Base-by-base conservation (phyloP, 306 rosid species). In the Medicago ruthenica region DNA sequence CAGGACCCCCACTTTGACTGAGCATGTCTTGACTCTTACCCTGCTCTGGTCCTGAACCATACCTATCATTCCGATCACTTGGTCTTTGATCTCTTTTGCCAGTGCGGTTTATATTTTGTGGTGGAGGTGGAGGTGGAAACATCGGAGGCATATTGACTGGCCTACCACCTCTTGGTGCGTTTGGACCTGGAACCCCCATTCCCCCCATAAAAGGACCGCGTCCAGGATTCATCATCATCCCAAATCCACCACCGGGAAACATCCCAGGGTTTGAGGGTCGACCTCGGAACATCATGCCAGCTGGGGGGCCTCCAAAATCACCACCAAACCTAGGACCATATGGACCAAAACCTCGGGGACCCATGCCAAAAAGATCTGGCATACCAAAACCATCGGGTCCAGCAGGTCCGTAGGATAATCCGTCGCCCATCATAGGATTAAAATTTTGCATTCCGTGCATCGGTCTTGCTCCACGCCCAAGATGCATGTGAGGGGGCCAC, bases 401-500 rank as follows among this genome's bases (percentile, higher is more conserved):
- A 82, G 87, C 90, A 24, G 90, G 97, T 44, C 98, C 99, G 72
- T 89, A 96, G 17, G 99, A 83, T 73, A 93, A 74, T 55, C 96
- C 99, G 82, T 96, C 98, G 60, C 99, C 94, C 91, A 96, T 90
- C 96, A 92, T 96, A 2, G 96, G 98, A 58, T 93, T 96, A 66
- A 90, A 95, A 76, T 92, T 96, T 55, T 75, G 98, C 90, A 90
- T 90, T 84, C 96, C 98, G 31, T 95, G 97, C 60, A 96, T 85
- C 60, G 99, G 99, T 79, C 98, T 82, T 22, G 93, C 96, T 65
- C 98, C 97, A 20, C 98, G 97, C 42, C 83, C 92, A 22, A 90
- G 80, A 6, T 97, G 91, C 96, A 96, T 89, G 77, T 96, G 97
- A 59, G 97, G 99, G 21, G 98, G 91, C 99, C 99, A 96, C 97